Conservation (phyloP, 2,329 filamentous ascomycete species). For the Pseudogymnoascus sp. region DNA sequence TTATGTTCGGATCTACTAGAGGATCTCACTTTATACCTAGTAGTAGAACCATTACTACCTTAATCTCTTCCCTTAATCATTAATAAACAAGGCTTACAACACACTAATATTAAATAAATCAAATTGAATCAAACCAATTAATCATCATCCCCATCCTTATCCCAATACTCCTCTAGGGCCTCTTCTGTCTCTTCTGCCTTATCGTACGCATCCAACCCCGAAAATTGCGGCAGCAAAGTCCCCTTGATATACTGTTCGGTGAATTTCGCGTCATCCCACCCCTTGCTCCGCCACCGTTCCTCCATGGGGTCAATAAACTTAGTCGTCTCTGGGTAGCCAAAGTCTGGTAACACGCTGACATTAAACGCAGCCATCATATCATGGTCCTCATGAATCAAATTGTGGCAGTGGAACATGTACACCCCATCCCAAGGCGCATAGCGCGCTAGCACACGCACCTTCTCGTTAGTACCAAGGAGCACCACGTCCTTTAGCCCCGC, state of each 20-base stretch:
- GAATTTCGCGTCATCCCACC: not conserved
- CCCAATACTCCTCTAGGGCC: conserved; percentile 4
- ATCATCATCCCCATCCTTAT: too few relatives aligned
- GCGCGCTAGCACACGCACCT: conserved; percentile 37
- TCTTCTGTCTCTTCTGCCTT: not conserved
- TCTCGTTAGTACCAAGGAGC: conserved; percentile 44
- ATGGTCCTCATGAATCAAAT: conserved; percentile 28
- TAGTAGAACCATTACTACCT: too few relatives aligned
- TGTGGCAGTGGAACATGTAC: conserved; percentile 38
- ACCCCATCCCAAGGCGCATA: conserved; percentile 48
- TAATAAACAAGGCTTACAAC: not conserved
- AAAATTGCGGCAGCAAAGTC: too few relatives aligned
- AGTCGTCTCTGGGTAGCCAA: conserved; percentile 16
- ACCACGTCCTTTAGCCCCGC: conserved; percentile 52
- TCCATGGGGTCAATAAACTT: conserved; percentile 20
- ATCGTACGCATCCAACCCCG: not conserved
- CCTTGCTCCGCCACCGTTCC: not conserved
- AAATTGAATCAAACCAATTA: too few relatives aligned
- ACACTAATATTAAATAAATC: too few relatives aligned
- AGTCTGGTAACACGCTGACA: conserved; percentile 16
- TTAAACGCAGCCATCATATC: conserved; percentile 30
- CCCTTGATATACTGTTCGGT: not conserved
- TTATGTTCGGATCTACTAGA: too few relatives aligned
- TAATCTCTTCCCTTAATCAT: too few relatives aligned
- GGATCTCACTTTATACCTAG: too few relatives aligned